Percentiles rank a stretch among this genome's conserved stretches.
These are phyloP conservation scores for Mycena latifolia DNA, from an alignment of 768 basidiomycete species.

Conservation along the genomic window DNA sequence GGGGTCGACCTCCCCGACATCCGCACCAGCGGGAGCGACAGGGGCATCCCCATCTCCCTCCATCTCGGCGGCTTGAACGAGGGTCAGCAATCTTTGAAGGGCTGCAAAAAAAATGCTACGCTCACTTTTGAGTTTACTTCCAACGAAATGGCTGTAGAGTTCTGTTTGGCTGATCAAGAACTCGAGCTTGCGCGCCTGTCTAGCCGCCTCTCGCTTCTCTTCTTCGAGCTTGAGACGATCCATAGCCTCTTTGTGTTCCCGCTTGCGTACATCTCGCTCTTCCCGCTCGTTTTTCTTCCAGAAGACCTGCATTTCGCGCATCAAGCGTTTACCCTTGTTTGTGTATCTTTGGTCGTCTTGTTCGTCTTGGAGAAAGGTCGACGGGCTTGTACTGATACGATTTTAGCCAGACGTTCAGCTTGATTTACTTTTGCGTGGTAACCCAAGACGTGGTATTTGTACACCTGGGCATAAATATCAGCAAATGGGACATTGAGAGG, in stretches of 20 bases:
- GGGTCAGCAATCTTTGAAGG: conserved; percentile 31
- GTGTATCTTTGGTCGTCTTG: conserved; percentile 85
- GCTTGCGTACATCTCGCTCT: conserved; percentile 91
- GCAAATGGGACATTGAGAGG: neutral
- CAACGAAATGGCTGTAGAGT: conserved; percentile 98
- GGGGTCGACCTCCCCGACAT: conserved; percentile 67
- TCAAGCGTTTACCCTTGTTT: conserved; percentile 87
- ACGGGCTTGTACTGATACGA: conserved; percentile 83
- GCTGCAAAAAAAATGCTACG: conserved; percentile 26
- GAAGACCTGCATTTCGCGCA: conserved; percentile 97
- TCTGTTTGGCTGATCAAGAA: conserved; percentile 99
- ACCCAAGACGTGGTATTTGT: conserved; percentile 79
- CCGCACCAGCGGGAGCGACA: conserved; percentile 66
- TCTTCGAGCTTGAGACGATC: conserved; percentile 92
- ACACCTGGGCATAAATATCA: conserved; percentile 64
- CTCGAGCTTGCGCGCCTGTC: conserved; percentile 96
- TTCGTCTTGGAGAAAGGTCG: conserved; percentile 80
- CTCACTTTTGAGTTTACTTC: conserved; percentile 93
- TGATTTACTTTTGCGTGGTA: conserved; percentile 77
- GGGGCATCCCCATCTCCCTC: conserved; percentile 66
- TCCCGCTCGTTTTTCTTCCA: conserved; percentile 99
- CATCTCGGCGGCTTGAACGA: conserved; percentile 75
- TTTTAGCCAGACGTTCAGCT: conserved; percentile 79
- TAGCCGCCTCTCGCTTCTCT: conserved; percentile 92
- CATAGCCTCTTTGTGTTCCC: conserved; percentile 93